Percentiles rank a stretch among this genome's conserved stretches.
These are phyloP conservation scores for Suhomyces atakaporum DNA, from an alignment of 1,139 yeast genomes.

Conservation along the genomic window DNA sequence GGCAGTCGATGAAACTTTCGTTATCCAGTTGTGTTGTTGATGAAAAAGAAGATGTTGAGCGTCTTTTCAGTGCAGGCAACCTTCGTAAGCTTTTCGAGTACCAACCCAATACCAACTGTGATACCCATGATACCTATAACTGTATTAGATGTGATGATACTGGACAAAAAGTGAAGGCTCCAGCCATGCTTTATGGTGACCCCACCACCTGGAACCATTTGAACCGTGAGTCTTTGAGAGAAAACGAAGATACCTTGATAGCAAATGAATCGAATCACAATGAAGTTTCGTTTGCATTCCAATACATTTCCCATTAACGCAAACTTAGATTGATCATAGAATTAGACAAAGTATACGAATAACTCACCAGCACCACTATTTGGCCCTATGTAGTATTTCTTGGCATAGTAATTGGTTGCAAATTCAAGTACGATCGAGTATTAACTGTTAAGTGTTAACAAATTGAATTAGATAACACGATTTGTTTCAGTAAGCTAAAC, in stretches of 20 bases:
- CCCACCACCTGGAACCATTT: conserved; percentile 97
- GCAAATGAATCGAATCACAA: conserved; percentile 69
- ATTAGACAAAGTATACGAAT: no score
- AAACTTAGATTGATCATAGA: no score
- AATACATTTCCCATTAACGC: conserved; percentile 75
- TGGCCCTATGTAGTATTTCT: no score
- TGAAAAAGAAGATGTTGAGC: conserved; percentile 92
- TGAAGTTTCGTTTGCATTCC: conserved; percentile 86
- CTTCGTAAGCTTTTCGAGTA: conserved; percentile 75
- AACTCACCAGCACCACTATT: no score
- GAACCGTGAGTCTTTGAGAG: conserved; percentile 56
- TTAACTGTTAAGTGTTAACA: no score
- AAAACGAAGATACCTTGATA: conserved; percentile 75
- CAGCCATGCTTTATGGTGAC: conserved; percentile 96
- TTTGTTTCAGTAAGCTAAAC: no score
- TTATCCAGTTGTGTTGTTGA: conserved; percentile 96
- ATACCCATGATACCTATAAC: conserved; percentile 89
- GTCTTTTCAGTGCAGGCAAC: conserved; percentile 83
- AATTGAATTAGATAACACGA: no score
- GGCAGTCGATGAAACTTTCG: conserved; percentile 95
- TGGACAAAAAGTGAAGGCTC: conserved; percentile 65
- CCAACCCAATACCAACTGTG: conserved; percentile 70
- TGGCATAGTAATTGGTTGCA: no score
- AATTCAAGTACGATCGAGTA: no score
- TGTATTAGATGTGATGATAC: conserved; percentile 73